Base-by-base conservation (phyloP, 2,329 filamentous ascomycete genomes). In the Stagonosporopsis cucurbitacearum region DNA sequence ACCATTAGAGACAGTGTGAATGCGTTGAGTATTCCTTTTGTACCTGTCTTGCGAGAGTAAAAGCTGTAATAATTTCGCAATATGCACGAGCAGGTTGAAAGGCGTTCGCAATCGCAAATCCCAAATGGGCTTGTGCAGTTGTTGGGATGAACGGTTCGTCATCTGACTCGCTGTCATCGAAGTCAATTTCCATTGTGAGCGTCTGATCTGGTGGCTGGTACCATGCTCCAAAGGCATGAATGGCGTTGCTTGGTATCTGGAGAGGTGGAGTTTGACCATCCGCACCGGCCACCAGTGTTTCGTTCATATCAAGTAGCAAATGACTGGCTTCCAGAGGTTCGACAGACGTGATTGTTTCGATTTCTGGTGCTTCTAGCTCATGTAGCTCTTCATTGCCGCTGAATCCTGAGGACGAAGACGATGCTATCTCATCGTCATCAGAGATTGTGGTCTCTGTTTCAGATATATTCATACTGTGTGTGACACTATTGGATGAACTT, bases 161-260 rank as follows among this genome's bases (percentile, higher is more conserved):
- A 1, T 55, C 50, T 8, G 45, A 40, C 4, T 30, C 48, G 11
- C 46, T 60, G 12, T 22, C 54, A 22, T 52, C 52, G n/a, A 43
- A 30, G 4, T 47, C 32, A 33, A 39, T 49, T 9, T 43, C 32
- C 4, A 45, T 36, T 15, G 50, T 41, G 9, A 26, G 20, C 5
- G 36, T 36, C 8, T 54, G 43, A 26, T 19, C 33, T 13, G 30
- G 36, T 19, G 46, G 40, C 17, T 58, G 56, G 11, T 53, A 56
- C 57, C 57, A 59, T 9, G 47, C 25, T 7, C 50, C 47, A 28
- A 55, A 47, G 8, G 48, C 32, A 52, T 57, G 51, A 5, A 57
- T 40, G n/a, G 32, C 54, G 12, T 30, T 42, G 20, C 19, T 23
- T 7, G 17, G 19, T 46, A 20, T 28, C 32, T 32, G 30, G 23